Percentiles rank a stretch among this genome's conserved stretches.
Conservation (phyloP, 495 filamentous ascomycete genomes). For the Lentithecium fluviatile region DNA sequence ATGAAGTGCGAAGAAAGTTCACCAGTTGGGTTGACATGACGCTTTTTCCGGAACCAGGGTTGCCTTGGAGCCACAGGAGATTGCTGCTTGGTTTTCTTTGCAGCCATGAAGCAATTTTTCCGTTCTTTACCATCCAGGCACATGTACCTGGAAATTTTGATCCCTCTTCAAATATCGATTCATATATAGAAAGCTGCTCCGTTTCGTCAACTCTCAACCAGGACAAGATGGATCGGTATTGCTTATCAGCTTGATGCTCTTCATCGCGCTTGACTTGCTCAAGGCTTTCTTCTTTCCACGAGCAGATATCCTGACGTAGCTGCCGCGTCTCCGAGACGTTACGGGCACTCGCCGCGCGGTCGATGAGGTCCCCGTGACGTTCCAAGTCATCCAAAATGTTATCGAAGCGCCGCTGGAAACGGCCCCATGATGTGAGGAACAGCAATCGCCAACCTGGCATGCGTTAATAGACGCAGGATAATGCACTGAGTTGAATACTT, state of each 20-base stretch:
- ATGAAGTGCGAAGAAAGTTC: not conserved
- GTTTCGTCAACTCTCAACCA: conserved; percentile 19
- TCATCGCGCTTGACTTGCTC: conserved; percentile 9
- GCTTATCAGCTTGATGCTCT: not conserved
- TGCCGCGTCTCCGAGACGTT: conserved; percentile 14
- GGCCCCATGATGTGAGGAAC: conserved; percentile 18
- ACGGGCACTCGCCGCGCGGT: conserved; percentile 17
- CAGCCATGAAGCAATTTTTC: conserved; percentile 7
- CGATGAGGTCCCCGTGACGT: conserved; percentile 16
- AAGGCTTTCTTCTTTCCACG: conserved; percentile 11
- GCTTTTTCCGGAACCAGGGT: conserved; percentile 19
- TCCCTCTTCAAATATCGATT: not conserved
- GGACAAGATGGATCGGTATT: conserved; percentile 4
- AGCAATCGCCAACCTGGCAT: conserved; percentile 12
- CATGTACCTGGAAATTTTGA: conserved; percentile 10
- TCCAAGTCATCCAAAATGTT: conserved; percentile 18
- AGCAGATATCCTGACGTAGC: not conserved
- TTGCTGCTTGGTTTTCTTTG: not conserved
- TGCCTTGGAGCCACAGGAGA: conserved; percentile 21
- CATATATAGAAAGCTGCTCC: conserved; percentile 15
- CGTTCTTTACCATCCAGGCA: conserved; percentile 11
- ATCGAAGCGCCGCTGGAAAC: conserved; percentile 15
- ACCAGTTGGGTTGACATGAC: conserved; percentile 4
- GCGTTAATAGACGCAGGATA: not conserved
- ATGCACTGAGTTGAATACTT: not conserved